Conservation (phyloP, 495 filamentous ascomycete species). For the Penicillium roqueforti region DNA sequence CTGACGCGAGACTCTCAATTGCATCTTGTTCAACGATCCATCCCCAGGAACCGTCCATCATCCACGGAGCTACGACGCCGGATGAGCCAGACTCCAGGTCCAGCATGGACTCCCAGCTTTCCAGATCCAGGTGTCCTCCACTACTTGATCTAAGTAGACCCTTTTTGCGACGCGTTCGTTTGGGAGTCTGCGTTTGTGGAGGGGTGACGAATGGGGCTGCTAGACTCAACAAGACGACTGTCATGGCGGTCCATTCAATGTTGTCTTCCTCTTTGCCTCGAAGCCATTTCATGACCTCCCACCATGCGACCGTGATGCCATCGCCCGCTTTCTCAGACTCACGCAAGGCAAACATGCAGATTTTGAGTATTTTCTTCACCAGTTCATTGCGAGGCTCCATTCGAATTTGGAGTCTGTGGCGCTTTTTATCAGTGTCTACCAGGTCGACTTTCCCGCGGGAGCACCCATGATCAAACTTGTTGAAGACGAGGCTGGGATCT, state of each 20-base stretch:
- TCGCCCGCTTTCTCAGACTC: conserved; percentile 55
- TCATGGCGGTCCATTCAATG: conserved; percentile 73
- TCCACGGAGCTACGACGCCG: conserved; percentile 59
- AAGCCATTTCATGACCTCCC: conserved; percentile 70
- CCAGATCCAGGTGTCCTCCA: conserved; percentile 51
- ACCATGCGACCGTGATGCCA: conserved; percentile 66
- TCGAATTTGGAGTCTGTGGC: conserved; percentile 62
- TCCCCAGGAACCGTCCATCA: conserved; percentile 62
- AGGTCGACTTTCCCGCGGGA: conserved; percentile 59
- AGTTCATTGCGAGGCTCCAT: conserved; percentile 60
- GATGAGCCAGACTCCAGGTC: conserved; percentile 52
- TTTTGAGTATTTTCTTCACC: conserved; percentile 55
- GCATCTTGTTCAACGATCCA: conserved; percentile 64
- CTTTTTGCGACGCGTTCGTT: conserved; percentile 45
- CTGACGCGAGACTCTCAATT: conserved; percentile 34
- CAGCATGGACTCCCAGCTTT: conserved; percentile 61
- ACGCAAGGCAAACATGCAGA: conserved; percentile 59
- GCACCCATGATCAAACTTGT: conserved; percentile 41
- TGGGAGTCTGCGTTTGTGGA: conserved; percentile 31
- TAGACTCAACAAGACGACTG: conserved; percentile 65
- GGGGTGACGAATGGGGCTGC: conserved; percentile 48
- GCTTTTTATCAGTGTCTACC: conserved; percentile 53
- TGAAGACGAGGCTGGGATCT: conserved; percentile 42
- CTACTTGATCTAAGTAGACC: conserved; percentile 57
- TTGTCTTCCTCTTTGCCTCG: conserved; percentile 49